Conservation (phyloP, 108 stramenopile genomes). For the Skeletonema menzelii region DNA sequence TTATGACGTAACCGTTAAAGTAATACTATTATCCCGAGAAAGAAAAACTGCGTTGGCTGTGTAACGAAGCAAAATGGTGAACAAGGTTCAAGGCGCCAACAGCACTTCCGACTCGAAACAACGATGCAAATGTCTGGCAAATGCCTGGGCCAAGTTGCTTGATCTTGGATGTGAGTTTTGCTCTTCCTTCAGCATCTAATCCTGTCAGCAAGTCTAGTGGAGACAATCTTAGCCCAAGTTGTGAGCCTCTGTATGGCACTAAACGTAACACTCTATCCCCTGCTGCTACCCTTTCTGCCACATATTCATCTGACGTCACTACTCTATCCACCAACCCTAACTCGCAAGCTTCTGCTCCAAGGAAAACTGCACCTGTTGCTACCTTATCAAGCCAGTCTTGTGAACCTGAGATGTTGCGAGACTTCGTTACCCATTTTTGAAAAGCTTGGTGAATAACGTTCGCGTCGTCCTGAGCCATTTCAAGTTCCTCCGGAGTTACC, state of each 20-base stretch:
- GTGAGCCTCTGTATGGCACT: conserved; percentile 42
- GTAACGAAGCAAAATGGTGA: conserved; percentile 21
- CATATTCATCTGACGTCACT: conserved; percentile 81
- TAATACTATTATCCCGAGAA: not conserved
- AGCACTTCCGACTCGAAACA: conserved; percentile 62
- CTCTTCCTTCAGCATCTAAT: conserved; percentile 43
- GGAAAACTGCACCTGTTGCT: conserved; percentile 67
- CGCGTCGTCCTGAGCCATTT: conserved; percentile 57
- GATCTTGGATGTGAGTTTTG: conserved; percentile 67
- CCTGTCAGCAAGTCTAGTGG: conserved; percentile 43
- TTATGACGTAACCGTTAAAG: too few species aligned
- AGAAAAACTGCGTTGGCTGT: not conserved
- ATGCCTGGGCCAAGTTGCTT: conserved; percentile 39
- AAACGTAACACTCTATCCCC: conserved; percentile 67
- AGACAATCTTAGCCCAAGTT: conserved; percentile 37
- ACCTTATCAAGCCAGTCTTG: conserved; percentile 57
- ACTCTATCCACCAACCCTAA: conserved; percentile 73
- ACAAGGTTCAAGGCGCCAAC: conserved; percentile 42
- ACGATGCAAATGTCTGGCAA: conserved; percentile 77
- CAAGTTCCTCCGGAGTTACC: conserved; percentile 60
- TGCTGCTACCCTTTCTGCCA: conserved; percentile 66
- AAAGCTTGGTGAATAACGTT: conserved; percentile 76
- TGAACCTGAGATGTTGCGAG: conserved; percentile 21
- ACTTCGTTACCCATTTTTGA: conserved; percentile 47
- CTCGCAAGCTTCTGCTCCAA: conserved; percentile 62